These are phyloP conservation scores for Diaporthe australafricana DNA, from an alignment of 2,329 filamentous ascomycete species.

Conservation along the genomic window DNA sequence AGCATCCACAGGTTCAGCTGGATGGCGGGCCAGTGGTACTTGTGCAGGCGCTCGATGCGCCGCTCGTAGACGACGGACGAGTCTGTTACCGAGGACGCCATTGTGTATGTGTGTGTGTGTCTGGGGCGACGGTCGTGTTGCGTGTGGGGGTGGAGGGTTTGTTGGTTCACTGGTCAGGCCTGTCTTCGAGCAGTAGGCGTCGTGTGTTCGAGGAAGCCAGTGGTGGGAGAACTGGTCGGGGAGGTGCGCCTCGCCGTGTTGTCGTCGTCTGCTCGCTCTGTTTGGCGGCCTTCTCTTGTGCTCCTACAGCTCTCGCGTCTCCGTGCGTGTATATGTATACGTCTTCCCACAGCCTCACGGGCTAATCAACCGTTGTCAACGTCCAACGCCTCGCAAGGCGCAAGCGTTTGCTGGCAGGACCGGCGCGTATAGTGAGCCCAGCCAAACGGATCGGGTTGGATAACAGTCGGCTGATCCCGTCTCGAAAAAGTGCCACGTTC, in stretches of 20 bases:
- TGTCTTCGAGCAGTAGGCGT: background rate
- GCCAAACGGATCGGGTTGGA: background rate
- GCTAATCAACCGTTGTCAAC: background rate
- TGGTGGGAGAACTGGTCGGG: background rate
- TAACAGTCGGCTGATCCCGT: background rate
- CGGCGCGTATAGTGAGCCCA: background rate
- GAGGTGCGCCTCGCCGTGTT: background rate
- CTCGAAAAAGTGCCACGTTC: background rate
- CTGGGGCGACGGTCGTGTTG: background rate
- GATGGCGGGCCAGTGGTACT: conserved; percentile 76
- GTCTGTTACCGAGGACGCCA: conserved; percentile 53
- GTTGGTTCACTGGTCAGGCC: background rate
- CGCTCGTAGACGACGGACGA: conserved; percentile 58
- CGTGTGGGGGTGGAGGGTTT: background rate
- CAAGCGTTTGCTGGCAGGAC: background rate
- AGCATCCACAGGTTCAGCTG: conserved; percentile 77
- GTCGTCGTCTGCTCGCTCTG: background rate
- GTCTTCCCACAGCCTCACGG: background rate
- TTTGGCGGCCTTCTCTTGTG: background rate
- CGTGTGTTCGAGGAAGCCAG: background rate
- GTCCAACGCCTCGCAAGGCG: background rate
- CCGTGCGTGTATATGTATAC: background rate
- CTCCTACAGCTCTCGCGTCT: background rate
- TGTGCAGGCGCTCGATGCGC: conserved; percentile 60
- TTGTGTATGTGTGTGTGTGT: conserved; percentile 37